Percentiles rank a stretch among this genome's conserved stretches.
Evolutionary conservation across 1,139 yeast species (phyloP).

Genomic region (Suhomyces wounanorum): DNA sequence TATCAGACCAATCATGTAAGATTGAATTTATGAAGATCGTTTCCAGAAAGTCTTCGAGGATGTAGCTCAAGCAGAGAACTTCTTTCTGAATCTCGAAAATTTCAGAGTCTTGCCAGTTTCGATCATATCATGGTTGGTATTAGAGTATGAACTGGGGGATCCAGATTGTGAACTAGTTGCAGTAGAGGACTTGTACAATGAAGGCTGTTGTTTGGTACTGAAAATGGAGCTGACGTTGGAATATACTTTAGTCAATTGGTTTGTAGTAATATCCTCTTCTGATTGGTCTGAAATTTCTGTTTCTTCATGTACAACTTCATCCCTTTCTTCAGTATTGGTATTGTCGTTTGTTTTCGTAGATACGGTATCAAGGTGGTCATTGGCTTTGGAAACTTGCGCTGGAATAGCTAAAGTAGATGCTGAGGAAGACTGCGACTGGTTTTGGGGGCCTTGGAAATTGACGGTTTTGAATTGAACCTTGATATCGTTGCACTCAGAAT

Average conservation of each 20-base stretch:
- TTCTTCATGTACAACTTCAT: neutral
- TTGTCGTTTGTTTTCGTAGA: neutral
- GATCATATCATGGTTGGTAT: slow-evolving; percentile 1
- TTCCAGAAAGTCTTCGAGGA: slow-evolving; percentile 2
- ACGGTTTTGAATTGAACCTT: slow-evolving; percentile 15
- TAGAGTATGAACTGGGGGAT: slow-evolving; percentile 2
- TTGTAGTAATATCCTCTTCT: slow-evolving; percentile 6
- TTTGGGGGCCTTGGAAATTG: slow-evolving; percentile 12
- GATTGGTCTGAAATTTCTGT: slow-evolving; percentile 4
- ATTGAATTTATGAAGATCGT: neutral
- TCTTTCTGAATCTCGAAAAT: slow-evolving; percentile 15
- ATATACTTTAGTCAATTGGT: slow-evolving; percentile 18
- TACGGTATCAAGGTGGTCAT: neutral
- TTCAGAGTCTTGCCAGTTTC: slow-evolving; percentile 5
- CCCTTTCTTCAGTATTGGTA: neutral
- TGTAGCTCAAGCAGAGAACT: slow-evolving; percentile 10
- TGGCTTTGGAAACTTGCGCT: neutral
- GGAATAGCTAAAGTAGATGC: neutral
- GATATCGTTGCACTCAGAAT: slow-evolving; percentile 11
- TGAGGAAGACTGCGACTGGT: neutral
- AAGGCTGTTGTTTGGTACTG: slow-evolving; percentile 17
- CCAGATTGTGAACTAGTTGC: slow-evolving; percentile 4
- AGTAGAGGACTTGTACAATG: slow-evolving; percentile 4
- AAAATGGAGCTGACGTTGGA: slow-evolving; percentile 27
- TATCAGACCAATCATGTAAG: neutral